These are phyloP conservation scores for Phaeophleospora eucalypticola DNA, from an alignment of 2,329 filamentous ascomycete genomes.

Conservation along the genomic window DNA sequence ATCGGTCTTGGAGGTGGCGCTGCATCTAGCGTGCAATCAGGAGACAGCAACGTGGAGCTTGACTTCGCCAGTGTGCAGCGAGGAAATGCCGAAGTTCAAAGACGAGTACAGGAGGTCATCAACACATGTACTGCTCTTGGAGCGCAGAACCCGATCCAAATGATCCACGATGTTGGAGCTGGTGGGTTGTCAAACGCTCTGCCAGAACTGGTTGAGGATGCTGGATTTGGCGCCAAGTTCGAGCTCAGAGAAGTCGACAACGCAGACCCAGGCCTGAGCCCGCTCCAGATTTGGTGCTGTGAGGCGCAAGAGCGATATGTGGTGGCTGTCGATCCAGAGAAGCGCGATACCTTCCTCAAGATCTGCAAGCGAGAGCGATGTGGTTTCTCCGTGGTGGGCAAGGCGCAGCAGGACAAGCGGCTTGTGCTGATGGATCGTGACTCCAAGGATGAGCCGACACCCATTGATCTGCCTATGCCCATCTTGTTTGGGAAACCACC, in stretches of 20 bases:
- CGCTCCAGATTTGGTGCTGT: conserved; percentile 96
- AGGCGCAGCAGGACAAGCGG: conserved; percentile 66
- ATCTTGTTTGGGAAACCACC: conserved; percentile 83
- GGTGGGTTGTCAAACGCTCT: conserved; percentile 82
- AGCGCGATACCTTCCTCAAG: conserved; percentile 67
- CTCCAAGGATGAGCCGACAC: conserved; percentile 66
- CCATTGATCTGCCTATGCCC: conserved; percentile 86
- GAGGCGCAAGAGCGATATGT: conserved; percentile 97
- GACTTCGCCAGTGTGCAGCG: conserved; percentile 97
- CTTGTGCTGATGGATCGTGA: conserved; percentile 80
- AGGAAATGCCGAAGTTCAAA: conserved; percentile 94
- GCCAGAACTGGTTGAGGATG: conserved; percentile 87
- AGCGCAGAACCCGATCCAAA: conserved; percentile 80
- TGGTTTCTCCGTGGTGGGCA: conserved; percentile 86
- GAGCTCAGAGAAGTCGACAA: conserved; percentile 93
- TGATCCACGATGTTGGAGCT: conserved; percentile 96
- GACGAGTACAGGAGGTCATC: conserved; percentile 96
- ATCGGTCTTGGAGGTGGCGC: conserved; percentile 95
- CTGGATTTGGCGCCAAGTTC: conserved; percentile 83
- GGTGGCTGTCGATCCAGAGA: conserved; percentile 75
- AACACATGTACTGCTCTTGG: conserved; percentile 87
- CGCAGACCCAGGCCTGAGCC: conserved; percentile 86
- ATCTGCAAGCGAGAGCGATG: conserved; percentile 79
- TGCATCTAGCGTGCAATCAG: conserved; percentile 84
- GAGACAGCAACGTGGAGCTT: conserved; percentile 82